Percentiles rank a stretch among this genome's conserved stretches.
phyloP scores from a whole-genome alignment of 2,329 filamentous ascomycete species.

The Xylariaceae sp. region DNA sequence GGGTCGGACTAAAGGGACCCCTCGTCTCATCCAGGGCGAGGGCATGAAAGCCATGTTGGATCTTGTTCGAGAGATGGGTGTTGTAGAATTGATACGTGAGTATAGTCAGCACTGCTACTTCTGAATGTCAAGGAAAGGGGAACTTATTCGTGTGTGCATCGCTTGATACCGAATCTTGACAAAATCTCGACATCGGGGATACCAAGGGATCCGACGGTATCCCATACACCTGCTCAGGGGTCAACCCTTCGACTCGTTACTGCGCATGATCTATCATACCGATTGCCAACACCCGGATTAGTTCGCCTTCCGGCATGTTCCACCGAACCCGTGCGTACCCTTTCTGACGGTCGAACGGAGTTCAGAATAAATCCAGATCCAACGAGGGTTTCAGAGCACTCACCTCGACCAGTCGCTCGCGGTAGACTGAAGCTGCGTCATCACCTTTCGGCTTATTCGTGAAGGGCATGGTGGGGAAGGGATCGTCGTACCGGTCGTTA shows the following conservation, averaged over 20 bases:
- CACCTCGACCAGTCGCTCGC: slow-evolving; percentile 41
- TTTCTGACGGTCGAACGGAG: slow-evolving; percentile 17
- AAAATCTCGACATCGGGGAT: slow-evolving; percentile 31
- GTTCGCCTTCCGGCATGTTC: slow-evolving; percentile 32
- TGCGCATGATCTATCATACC: slow-evolving; percentile 24
- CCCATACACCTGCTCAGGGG: slow-evolving; percentile 40
- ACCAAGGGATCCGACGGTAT: slow-evolving; percentile 46
- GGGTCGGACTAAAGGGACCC: slow-evolving; percentile 48
- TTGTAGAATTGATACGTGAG: slow-evolving; percentile 49
- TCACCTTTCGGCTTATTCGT: slow-evolving; percentile 44
- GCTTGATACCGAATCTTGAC: slow-evolving; percentile 42
- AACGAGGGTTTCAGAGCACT: not conserved
- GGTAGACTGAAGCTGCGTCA: slow-evolving; percentile 39
- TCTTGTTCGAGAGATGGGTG: slow-evolving; percentile 46
- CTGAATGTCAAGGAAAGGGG: slow-evolving; percentile 7
- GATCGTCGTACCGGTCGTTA: slow-evolving; percentile 41
- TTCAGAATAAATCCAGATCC: slow-evolving; percentile 8
- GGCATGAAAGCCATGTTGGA: slow-evolving; percentile 56
- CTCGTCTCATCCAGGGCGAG: slow-evolving; percentile 54
- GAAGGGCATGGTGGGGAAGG: slow-evolving; percentile 44
- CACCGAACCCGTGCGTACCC: slow-evolving; percentile 40
- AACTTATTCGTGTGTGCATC: slow-evolving; percentile 44
- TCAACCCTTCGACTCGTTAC: slow-evolving; percentile 10
- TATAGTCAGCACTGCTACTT: slow-evolving; percentile 29
- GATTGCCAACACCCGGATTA: slow-evolving; percentile 45